Evolutionary conservation across 495 filamentous ascomycete species (phyloP), one percentile per base, ranked within the genome.

Genomic region (Penicillium canariense): DNA sequence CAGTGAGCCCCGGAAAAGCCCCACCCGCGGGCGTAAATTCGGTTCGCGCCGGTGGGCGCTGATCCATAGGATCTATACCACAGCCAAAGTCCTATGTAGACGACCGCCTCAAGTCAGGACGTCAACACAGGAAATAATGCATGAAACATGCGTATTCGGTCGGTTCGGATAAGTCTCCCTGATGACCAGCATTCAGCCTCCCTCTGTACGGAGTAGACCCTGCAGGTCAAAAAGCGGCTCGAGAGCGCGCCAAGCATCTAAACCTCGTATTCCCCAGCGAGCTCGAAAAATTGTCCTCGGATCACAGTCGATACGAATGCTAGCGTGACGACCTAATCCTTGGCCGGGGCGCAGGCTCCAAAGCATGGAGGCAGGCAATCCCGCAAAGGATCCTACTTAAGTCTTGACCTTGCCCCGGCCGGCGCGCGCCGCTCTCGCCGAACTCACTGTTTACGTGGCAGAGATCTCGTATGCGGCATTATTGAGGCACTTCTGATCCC

Each of bases 201-300:
- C 11, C 14, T 20, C 1, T 20, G 31, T 3, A n/a, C n/a, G 23
- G 22, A 32, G 15, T n/a, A n/a, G 44, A 43, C 44, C 20, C 38
- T 42, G 38, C 38, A 23, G 38, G 18, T 8, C 38, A 14, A 45
- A 50, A 52, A 39, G 60, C 43, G 49, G 56, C 49, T 56, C 32
- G 59, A 55, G 56, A 32, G 32, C 31, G 31, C 17, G 60, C 56
- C 56, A 62, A 59, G 60, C 25, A 42, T 18, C 30, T 42, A 34
- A 27, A 47, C 27, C 60, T 63, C 60, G 60, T 63, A 63, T 63
- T 59, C 44, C 20, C 48, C 44, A 39, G 23, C 50, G 43, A 46
- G 11, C 6, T 44, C 31, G 30, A 23, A n/a, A 15, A 52, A 3
- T 17, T 38, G n/a, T n/a, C 45, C 30, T 28, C 17, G 5, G 15